Conservation (phyloP, 257 asterid genomes). For the Agastache rugosa region DNA sequence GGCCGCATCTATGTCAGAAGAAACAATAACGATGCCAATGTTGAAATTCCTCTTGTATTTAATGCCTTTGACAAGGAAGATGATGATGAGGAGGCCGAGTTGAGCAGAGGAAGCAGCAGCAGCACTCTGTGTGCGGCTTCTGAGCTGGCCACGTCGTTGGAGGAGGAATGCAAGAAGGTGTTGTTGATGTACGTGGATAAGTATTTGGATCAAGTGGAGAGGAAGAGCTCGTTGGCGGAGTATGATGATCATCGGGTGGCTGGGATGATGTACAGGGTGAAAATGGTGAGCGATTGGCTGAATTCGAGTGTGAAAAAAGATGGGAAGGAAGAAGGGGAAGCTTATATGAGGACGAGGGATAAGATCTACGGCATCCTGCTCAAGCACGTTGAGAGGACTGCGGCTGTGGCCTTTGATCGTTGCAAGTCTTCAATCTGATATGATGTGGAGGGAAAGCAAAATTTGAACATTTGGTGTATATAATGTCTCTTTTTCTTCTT, state of each 20-base stretch:
- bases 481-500: too few species aligned
- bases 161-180: slow-evolving; percentile 57
- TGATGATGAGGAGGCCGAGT: slow-evolving; percentile 32
- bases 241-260: slow-evolving; percentile 45
- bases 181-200: slow-evolving; percentile 58
- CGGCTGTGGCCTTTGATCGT: slow-evolving; percentile 52
- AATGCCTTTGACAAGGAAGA: slow-evolving; percentile 40
- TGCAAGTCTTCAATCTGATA: neutral
- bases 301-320: slow-evolving; percentile 52
- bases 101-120: slow-evolving; percentile 50
- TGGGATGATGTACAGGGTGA: slow-evolving; percentile 60
- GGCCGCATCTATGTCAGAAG: slow-evolving; percentile 38
- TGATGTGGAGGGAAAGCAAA: neutral
- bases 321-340: slow-evolving; percentile 18
- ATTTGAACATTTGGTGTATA: too few species aligned
- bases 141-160: slow-evolving; percentile 50
- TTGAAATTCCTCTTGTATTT: slow-evolving; percentile 29
- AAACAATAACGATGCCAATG: slow-evolving; percentile 31
- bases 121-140: slow-evolving; percentile 34
- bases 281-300: slow-evolving; percentile 70
- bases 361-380: slow-evolving; percentile 65
- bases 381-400: slow-evolving; percentile 71
- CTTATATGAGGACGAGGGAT: slow-evolving; percentile 59
- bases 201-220: slow-evolving; percentile 62
- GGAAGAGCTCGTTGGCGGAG: slow-evolving; percentile 42